A percentile compares a stretch with the other conserved stretches of the same genome.
phyloP scores from a whole-genome alignment of 31 red algal species.

The Bonnemaisonia californica region DNA sequence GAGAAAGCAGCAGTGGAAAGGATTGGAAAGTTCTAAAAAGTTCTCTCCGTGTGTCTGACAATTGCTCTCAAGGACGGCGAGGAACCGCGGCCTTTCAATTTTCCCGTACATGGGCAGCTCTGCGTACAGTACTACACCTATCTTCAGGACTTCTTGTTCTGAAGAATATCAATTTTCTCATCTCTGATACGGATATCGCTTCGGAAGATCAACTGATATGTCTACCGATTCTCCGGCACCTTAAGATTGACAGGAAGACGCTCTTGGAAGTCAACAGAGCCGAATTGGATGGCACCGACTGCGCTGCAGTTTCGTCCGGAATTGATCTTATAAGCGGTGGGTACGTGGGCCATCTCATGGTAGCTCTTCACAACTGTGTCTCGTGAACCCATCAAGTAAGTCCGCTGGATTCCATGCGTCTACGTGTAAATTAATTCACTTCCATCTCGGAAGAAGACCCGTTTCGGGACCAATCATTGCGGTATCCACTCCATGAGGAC shows the following conservation, averaged over 20 bases:
- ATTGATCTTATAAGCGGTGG: too few species aligned
- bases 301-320: too few species aligned
- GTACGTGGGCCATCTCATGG: too few species aligned
- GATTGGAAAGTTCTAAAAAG: background rate
- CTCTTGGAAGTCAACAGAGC: too few species aligned
- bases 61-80: background rate
- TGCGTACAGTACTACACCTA: background rate
- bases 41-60: background rate
- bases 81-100: background rate
- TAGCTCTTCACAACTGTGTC: too few species aligned
- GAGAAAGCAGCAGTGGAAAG: background rate
- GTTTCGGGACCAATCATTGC: constrained; percentile 9
- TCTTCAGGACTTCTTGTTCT: constrained; percentile 10
- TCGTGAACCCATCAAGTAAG: too few species aligned
- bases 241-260: constrained; percentile 6
- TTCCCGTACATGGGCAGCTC: background rate
- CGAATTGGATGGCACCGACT: too few species aligned
- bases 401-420: too few species aligned
- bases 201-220: constrained; percentile 11
- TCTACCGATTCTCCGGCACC: constrained; percentile 8
- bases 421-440: too few species aligned
- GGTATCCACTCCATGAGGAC: constrained; percentile 9
- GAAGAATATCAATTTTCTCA: background rate
- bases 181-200: constrained; percentile 6
- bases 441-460: constrained; percentile 35